phyloP scores from a whole-genome alignment of 345 rosid genomes.

The Hibiscus trionum region DNA sequence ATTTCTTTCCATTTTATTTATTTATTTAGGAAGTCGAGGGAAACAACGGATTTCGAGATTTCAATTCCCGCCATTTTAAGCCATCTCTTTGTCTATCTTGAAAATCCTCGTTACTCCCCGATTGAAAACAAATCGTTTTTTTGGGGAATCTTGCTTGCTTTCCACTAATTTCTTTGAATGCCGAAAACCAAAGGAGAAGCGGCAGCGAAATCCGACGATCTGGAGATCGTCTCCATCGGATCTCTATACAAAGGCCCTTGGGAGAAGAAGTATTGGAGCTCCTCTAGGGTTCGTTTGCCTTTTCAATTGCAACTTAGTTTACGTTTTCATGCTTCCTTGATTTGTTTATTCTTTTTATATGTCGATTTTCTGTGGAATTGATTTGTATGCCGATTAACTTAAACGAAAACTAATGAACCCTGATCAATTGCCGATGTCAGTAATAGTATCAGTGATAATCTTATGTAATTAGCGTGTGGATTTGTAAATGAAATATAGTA shows the following conservation, averaged over 20 bases:
- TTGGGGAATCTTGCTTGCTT: not conserved
- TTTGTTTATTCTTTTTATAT: not conserved
- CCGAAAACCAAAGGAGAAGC: conserved; percentile 28
- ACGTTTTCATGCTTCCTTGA: not conserved
- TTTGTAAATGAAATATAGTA: not conserved
- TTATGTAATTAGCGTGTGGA: not conserved
- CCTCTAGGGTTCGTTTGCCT: conserved; percentile 67
- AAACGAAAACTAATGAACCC: not conserved
- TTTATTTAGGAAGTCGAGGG: too few species aligned
- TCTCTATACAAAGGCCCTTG: conserved; percentile 61
- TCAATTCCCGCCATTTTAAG: conserved; percentile 2
- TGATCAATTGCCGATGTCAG: not conserved
- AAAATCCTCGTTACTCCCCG: not conserved
- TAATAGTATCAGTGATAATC: not conserved
- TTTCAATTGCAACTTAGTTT: not conserved
- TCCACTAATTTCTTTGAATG: conserved; percentile 22
- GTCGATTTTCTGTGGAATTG: not conserved
- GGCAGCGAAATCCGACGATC: conserved; percentile 35
- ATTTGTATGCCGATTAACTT: not conserved
- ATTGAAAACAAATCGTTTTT: too few species aligned
- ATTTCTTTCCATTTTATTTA: too few species aligned
- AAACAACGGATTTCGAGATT: too few species aligned
- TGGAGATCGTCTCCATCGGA: conserved; percentile 74
- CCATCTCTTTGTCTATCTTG: not conserved
- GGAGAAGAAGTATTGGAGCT: conserved; percentile 96